Evolutionary conservation across 768 basidiomycete species (phyloP), one percentile per base, ranked within the genome.

Genomic region (Postia placenta): DNA sequence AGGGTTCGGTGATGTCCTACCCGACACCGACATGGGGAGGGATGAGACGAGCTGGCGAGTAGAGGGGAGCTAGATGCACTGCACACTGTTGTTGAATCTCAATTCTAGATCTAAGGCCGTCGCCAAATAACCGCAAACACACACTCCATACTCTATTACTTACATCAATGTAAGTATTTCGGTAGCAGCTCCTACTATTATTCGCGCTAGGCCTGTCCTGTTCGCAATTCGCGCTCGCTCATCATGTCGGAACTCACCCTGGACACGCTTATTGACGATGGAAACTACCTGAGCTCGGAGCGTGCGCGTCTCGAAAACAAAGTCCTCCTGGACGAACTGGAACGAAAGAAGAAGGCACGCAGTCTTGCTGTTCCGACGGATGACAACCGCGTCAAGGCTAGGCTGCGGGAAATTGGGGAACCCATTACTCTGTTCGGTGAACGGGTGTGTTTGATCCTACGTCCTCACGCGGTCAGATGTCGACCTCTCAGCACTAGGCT

Each of bases 381-480:
- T 67, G 96, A 98, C 67, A 87, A 81, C 60, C 85, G 87, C 56
- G 96, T 99, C 60, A 87, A 87, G 63, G 83, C 85, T 33, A 76
- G 90, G 49, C 74, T 99, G 50, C 76, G 96, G 49, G 92, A 95
- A 69, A 84, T 96, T 58, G 94, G 92, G 33, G 92, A 99, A 65
- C 96, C 96, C 33, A 94, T 98, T 60, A 97, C 94, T 4, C 76
- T 98, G 23, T 99, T 98, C 58, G 96, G 94, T 55, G 96, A 98
- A 79, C 84, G 92, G 51, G 93, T 96, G 62, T 66, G 91, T 80
- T n/a, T 2, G n/a, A n/a, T n/a, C n/a, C n/a, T n/a, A n/a, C n/a
- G n/a, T n/a, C n/a, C 20, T 39, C 23, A 40, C 23, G 25, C 39
- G n/a, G n/a, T n/a, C n/a, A n/a, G n/a, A n/a, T n/a, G n/a, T n/a